Base-by-base conservation (phyloP, 2,329 filamentous ascomycete species). In the Fusarium sp. region DNA sequence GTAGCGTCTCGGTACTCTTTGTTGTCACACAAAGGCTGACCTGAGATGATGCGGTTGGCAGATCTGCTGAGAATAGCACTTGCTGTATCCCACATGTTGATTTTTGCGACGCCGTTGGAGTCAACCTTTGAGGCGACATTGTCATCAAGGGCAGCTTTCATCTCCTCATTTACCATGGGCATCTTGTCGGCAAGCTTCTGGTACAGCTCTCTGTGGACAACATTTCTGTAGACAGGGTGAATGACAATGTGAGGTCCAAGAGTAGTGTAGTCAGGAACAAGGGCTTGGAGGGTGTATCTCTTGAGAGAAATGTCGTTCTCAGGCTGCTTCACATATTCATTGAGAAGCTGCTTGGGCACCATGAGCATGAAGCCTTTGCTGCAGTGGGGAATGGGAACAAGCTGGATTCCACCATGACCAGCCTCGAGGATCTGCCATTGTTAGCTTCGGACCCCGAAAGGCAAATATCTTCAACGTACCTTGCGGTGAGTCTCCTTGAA, bases 251-350 rank as follows among this genome's bases (percentile, higher is more conserved):
- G 63, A 21, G 63, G 35, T 3, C 63, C 63, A 18, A 66, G 46
- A 2, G 63, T 66, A 8, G 63, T 66, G 24, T 63, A 66, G 9
- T 66, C 63, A 2, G 63, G 63, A 0, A 66, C 63, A 1, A 66
- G 58, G n/a, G 63, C 63, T 35, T 66, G 58, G 0, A 66, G 49
- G 3, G 63, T 66, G 5, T 66, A 66, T 63, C 63, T 53, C 42
- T 66, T 66, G 35, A 66, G 58, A 10, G 62, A 66, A 10, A 66
- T 66, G 26, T 66, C 58, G 12, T 63, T 66, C 8, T 66, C 63
- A 0, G 63, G 63, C 16, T 66, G 63, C 18, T 62, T 57, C 15
- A 66, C 58, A 8, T 66, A 63, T 63, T 66, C 63, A 23, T 58
- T 58, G 6, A 66, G 58, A 2, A 66, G 52, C 7, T 63, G 50